Percentiles rank a stretch among this genome's conserved stretches.
Evolutionary conservation across 164 flowering plant genomes (phyloP).

Genomic region (Aristolochia contorta): DNA sequence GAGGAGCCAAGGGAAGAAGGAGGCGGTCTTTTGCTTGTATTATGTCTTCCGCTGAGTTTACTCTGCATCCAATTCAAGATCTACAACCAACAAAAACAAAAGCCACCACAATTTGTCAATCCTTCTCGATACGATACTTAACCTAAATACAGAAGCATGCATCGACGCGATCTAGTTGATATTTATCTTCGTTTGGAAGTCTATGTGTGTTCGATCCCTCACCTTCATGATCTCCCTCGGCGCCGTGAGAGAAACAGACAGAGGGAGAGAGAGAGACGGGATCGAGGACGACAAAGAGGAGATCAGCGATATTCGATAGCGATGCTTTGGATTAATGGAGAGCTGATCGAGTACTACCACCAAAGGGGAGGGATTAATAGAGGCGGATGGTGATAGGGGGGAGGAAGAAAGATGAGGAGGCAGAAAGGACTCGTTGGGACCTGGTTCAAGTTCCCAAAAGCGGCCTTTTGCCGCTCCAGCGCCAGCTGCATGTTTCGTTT

Average conservation of each 20-base stretch:
- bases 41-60: slow-evolving; percentile 30
- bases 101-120: background rate
- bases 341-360: too few relatives aligned
- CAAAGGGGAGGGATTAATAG: too few relatives aligned
- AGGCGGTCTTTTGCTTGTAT: slow-evolving; percentile 19
- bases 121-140: background rate
- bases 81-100: slow-evolving; percentile 20
- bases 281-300: background rate
- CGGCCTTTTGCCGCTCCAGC: slow-evolving; percentile 21
- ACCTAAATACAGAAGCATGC: background rate
- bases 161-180: too few relatives aligned
- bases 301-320: too few relatives aligned
- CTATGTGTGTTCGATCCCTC: too few relatives aligned
- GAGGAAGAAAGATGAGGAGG: too few relatives aligned
- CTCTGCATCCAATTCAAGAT: slow-evolving; percentile 55
- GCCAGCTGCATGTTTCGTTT: slow-evolving; percentile 4
- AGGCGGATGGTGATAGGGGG: slow-evolving; percentile 11
- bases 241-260: too few relatives aligned
- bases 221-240: slow-evolving; percentile 5
- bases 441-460: slow-evolving; percentile 48
- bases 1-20: background rate
- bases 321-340: too few relatives aligned
- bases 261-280: background rate
- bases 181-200: too few relatives aligned
- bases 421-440: slow-evolving; percentile 3